A percentile compares a stretch with the other conserved stretches of the same genome.
Evolutionary conservation across 805 yeast genomes (phyloP).

Genomic region (Pichia ethanolica): DNA sequence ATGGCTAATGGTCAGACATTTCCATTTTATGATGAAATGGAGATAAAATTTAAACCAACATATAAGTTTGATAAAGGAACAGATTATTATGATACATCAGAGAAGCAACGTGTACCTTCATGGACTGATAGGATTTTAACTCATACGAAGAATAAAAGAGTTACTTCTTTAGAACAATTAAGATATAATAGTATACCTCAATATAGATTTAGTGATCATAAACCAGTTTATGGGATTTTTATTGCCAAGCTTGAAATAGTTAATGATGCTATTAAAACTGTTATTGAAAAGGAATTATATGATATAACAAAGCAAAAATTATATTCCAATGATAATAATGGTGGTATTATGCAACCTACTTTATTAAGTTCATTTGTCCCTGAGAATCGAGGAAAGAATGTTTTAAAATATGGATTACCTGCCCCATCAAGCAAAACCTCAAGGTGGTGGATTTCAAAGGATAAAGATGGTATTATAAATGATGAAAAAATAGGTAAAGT

Average conservation of each 20-base stretch:
- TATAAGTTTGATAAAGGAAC: slow-evolving; percentile 91
- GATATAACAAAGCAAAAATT: slow-evolving; percentile 40
- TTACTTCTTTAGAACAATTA: slow-evolving; percentile 44
- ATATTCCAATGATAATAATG: slow-evolving; percentile 29
- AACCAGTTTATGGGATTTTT: slow-evolving; percentile 79
- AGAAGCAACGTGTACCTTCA: slow-evolving; percentile 89
- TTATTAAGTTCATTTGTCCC: slow-evolving; percentile 6
- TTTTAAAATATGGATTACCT: slow-evolving; percentile 47
- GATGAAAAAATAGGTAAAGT: slow-evolving; percentile 35
- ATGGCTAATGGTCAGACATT: slow-evolving; percentile 70
- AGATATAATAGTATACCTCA: slow-evolving; percentile 52
- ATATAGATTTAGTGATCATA: slow-evolving; percentile 74
- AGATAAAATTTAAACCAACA: slow-evolving; percentile 79
- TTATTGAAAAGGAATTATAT: slow-evolving; percentile 48
- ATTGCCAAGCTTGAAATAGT: slow-evolving; percentile 55
- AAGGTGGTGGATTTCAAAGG: slow-evolving; percentile 92
- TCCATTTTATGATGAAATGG: slow-evolving; percentile 76
- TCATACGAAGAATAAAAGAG: slow-evolving; percentile 44
- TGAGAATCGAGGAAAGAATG: slow-evolving; percentile 15
- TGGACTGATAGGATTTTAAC: slow-evolving; percentile 92
- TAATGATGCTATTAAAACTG: slow-evolving; percentile 46
- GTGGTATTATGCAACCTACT: slow-evolving; percentile 8
- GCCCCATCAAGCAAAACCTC: slow-evolving; percentile 60
- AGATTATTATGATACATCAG: slow-evolving; percentile 75
- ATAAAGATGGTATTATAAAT: slow-evolving; percentile 28